Percentiles rank a stretch among this genome's conserved stretches.
Evolutionary conservation across 1,284 basidiomycete genomes (phyloP).

Genomic region (Malassezia globosa): DNA sequence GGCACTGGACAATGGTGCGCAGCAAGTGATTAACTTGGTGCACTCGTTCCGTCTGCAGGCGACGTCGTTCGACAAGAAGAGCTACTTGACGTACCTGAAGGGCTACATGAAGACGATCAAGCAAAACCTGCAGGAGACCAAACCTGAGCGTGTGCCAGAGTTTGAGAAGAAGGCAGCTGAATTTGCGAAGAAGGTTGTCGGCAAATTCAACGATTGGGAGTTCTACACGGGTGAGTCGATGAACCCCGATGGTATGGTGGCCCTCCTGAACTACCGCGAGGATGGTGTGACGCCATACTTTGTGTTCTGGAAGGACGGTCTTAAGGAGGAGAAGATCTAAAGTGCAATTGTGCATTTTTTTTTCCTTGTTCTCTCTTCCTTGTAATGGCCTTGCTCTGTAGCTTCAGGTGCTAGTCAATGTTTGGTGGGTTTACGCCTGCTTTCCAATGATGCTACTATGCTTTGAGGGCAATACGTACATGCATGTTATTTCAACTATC

Average conservation of each 20-base stretch:
- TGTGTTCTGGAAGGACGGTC: conserved; percentile 46
- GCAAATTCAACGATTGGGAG: conserved; percentile 81
- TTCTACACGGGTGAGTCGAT: conserved; percentile 69
- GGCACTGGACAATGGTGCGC: conserved; percentile 65
- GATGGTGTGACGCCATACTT: conserved; percentile 59
- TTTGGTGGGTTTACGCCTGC: too few relatives aligned
- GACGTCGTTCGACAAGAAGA: conserved; percentile 85
- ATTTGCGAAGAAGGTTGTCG: conserved; percentile 59
- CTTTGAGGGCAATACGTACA: not conserved
- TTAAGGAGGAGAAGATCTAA: conserved; percentile 46
- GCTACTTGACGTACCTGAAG: conserved; percentile 74
- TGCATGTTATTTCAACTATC: too few relatives aligned
- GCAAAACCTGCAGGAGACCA: conserved; percentile 49
- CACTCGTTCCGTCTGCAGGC: conserved; percentile 80
- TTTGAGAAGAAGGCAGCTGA: conserved; percentile 73
- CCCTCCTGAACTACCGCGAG: conserved; percentile 51
- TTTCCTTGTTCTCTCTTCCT: not conserved
- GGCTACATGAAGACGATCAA: conserved; percentile 74
- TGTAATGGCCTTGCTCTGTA: too few relatives aligned
- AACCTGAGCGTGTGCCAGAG: conserved; percentile 60
- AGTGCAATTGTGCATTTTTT: not conserved
- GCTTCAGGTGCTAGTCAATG: too few relatives aligned
- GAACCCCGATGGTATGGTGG: conserved; percentile 49
- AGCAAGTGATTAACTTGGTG: conserved; percentile 75
- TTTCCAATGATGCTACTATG: too few relatives aligned